Percentiles rank a stretch among this genome's conserved stretches.
Conservation (phyloP, 2,329 filamentous ascomycete species). For the Colletotrichum sp. region DNA sequence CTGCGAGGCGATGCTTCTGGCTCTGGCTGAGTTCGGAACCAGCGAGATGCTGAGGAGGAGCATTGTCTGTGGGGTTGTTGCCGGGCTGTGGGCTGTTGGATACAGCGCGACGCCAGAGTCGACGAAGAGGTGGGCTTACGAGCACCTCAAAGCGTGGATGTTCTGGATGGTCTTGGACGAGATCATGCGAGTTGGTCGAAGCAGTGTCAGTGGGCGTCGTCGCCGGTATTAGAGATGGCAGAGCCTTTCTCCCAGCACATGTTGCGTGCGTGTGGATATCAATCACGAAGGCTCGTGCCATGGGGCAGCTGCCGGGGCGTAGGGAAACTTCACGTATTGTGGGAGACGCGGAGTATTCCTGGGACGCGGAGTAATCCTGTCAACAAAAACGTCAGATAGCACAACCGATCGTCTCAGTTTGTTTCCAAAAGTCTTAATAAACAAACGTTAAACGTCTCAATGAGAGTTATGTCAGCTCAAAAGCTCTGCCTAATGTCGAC, state of each 20-base stretch:
- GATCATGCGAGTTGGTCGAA: constrained; percentile 21
- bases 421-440: not conserved
- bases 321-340: not conserved
- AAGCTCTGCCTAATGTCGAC: not conserved
- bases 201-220: not conserved
- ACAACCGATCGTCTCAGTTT: not conserved
- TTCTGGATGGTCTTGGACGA: constrained; percentile 23
- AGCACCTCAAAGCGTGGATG: constrained; percentile 23
- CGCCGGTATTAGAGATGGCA: not conserved
- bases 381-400: not conserved
- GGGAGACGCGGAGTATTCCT: not conserved
- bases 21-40: constrained; percentile 25
- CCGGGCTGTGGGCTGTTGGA: constrained; percentile 23
- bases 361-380: not conserved
- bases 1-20: constrained; percentile 24
- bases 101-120: constrained; percentile 23
- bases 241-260: not conserved
- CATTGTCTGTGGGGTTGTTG: constrained; percentile 20
- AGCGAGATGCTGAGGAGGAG: constrained; percentile 22
- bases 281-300: not conserved
- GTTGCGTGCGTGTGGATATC: not conserved
- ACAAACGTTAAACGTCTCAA: not conserved
- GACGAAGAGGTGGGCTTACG: constrained; percentile 24
- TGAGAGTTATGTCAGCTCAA: not conserved
- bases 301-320: not conserved